Percentiles rank a stretch among this genome's conserved stretches.
These are phyloP conservation scores for Glaciozyma martinii DNA, from an alignment of 768 basidiomycete genomes.

Conservation along the genomic window DNA sequence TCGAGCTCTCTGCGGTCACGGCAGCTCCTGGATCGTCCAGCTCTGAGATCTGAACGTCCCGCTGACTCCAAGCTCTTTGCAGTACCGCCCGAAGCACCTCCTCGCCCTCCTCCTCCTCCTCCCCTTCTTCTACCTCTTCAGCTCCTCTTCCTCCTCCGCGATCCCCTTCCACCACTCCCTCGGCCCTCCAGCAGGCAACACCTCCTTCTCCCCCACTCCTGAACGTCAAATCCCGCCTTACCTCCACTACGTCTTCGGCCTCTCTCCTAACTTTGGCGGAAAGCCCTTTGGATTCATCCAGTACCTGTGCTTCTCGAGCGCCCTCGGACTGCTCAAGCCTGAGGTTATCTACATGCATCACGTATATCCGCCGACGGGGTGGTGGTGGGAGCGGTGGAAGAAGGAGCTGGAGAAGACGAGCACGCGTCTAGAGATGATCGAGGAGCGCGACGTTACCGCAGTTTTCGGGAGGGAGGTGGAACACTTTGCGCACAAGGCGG, in stretches of 20 bases:
- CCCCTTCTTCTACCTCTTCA: background rate
- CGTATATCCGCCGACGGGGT: slow-evolving; percentile 36
- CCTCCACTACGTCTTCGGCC: slow-evolving; percentile 36
- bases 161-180: slow-evolving; percentile 28
- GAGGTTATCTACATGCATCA: slow-evolving; percentile 38
- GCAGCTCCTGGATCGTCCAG: too few relatives aligned
- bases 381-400: slow-evolving; percentile 37
- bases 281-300: slow-evolving; percentile 31
- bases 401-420: slow-evolving; percentile 2
- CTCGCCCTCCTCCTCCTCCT: background rate
- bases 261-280: slow-evolving; percentile 32
- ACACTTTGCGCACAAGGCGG: slow-evolving; percentile 34
- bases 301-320: slow-evolving; percentile 38
- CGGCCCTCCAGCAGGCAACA: background rate
- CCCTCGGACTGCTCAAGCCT: slow-evolving; percentile 35
- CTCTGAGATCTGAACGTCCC: too few relatives aligned
- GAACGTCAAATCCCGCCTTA: slow-evolving; percentile 22
- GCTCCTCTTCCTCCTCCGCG: slow-evolving; percentile 18
- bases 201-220: slow-evolving; percentile 1
- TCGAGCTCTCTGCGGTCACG: too few relatives aligned
- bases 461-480: slow-evolving; percentile 28
- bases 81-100: background rate
- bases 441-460: slow-evolving; percentile 22
- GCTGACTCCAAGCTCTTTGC: too few relatives aligned
- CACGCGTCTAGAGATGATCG: slow-evolving; percentile 16